Evolutionary conservation across 441 rosid genomes (phyloP), one percentile per base, ranked within the genome.

Genomic region (Bocquillonia castaneifolia): DNA sequence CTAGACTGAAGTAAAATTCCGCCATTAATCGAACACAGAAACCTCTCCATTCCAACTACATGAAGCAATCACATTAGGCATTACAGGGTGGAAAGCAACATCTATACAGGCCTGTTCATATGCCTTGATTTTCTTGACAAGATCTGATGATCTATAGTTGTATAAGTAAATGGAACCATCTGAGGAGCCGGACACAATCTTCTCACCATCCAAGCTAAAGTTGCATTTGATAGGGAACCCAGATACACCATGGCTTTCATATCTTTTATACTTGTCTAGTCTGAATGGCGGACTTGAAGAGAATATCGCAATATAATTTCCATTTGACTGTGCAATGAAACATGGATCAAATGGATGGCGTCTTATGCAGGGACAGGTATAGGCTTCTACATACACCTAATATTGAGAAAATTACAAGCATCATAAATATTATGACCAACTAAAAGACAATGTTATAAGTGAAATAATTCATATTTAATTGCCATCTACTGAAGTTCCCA

Each of bases 321-420:
- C 97, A 75, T 89, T 81, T 51, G 97, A 93, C 74, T 86, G 96
- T 17, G 93, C 91, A 32, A 91, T 80, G 29, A 91, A 89, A 62
- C 57, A 72, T 14, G 87, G 84, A 64, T 88, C 91, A 50, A 66
- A 67, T 1, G 91, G 97, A 69, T 89, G 99, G 50, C 51, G 64
- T 80, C 87, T 78, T 70, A 86, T 69, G 67, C 93, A 80, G 55
- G 96, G 84, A 64, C 93, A 91, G 3, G 93, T 86, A 75, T 83
- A 91, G 67, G 99, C 96, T 74, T 93, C 96, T 71, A 80, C 84
- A 70, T 91, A 91, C 65, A 93, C 88, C 96, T 86, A 83, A 39
- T 23, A 74, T 22, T 61, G 34, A 32, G 47, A 13, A 36, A 26
- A 70, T 64, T 22, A 29, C 20, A 40, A 69, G 23, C 44, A 64